Base-by-base conservation (phyloP, 371 early-diverging fungal genomes). In the Catenaria anguillulae region DNA sequence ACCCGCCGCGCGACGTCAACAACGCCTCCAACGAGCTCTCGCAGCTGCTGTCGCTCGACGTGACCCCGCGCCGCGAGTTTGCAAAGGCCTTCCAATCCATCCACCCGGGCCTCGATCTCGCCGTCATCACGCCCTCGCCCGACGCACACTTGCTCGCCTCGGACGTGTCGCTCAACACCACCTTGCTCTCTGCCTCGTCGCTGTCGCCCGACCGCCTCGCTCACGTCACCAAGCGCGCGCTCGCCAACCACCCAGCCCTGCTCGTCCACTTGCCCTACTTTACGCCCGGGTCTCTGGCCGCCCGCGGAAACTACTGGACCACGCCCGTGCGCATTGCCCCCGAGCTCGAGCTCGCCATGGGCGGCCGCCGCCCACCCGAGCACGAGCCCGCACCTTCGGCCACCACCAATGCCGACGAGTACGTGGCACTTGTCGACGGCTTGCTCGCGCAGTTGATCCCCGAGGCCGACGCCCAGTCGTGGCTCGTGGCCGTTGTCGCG, bases 191-290 rank as follows among this genome's bases (percentile, higher is more conserved):
- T 6, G 15, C 52, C 4, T 29, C 52, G 26, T 29, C 52, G 4
- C 29, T 50, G 52, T 29, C 52, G 29, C 29, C 52, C 15, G 31
- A 15, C 15, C 52, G 19, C 29, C 52, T 50, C 15, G 52, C 52
- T 4, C 13, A 26, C 1, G 21, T 29, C 29, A 19, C 52, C 29
- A 10, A 13, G 29, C 26, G 31, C 29, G 29, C 26, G 15, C 31
- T 50, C 2, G 29, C 26, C 26, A 10, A 8, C 6, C 10, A 24
- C 31, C 13, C 6, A 4, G 26, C 33, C 15, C 13, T 31, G 29
- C 52, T 50, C 33, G 52, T 50, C 15, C 52, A 50, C 52, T 8
- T 50, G 52, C 52, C 52, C 29, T 50, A 50, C 31, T 50, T 29
- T 4, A 23, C 52, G 52, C 29, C 52, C 29, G 29, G 31, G 29